Evolutionary conservation across 805 yeast genomes (phyloP).

Genomic region (Ogataea henricii): DNA sequence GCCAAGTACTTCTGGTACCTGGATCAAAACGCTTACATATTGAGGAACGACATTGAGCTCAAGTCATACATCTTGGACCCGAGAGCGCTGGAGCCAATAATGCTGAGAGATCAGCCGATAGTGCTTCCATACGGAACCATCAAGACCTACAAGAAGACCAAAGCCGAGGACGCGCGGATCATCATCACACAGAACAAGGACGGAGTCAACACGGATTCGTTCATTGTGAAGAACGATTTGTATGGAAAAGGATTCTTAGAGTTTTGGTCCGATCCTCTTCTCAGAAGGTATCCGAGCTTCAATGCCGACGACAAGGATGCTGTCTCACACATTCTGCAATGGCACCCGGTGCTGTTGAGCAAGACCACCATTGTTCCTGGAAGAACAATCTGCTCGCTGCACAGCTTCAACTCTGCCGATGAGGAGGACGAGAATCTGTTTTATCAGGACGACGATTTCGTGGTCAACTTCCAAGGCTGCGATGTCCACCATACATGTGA

Average conservation of each 20-base stretch:
- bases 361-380: slow-evolving; percentile 74
- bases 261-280: slow-evolving; percentile 73
- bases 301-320: slow-evolving; percentile 64
- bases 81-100: slow-evolving; percentile 60
- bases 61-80: slow-evolving; percentile 60
- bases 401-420: slow-evolving; percentile 33
- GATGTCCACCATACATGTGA: slow-evolving; percentile 53
- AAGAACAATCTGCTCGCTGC: slow-evolving; percentile 52
- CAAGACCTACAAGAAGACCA: slow-evolving; percentile 63
- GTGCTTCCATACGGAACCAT: slow-evolving; percentile 68
- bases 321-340: slow-evolving; percentile 82
- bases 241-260: slow-evolving; percentile 73
- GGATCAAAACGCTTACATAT: slow-evolving; percentile 75
- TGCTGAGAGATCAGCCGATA: slow-evolving; percentile 71
- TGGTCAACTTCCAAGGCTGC: slow-evolving; percentile 64
- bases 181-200: slow-evolving; percentile 69
- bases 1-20: slow-evolving; percentile 91
- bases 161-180: slow-evolving; percentile 55
- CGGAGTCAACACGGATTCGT: slow-evolving; percentile 68
- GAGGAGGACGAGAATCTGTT: slow-evolving; percentile 48
- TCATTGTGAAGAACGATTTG: slow-evolving; percentile 66
- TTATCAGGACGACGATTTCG: slow-evolving; percentile 67
- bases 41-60: slow-evolving; percentile 67
- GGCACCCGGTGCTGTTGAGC: slow-evolving; percentile 86
- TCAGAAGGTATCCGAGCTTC: slow-evolving; percentile 65